These are phyloP conservation scores for Rhodotorula sp. DNA, from an alignment of 1,284 basidiomycete species.

Conservation along the genomic window DNA sequence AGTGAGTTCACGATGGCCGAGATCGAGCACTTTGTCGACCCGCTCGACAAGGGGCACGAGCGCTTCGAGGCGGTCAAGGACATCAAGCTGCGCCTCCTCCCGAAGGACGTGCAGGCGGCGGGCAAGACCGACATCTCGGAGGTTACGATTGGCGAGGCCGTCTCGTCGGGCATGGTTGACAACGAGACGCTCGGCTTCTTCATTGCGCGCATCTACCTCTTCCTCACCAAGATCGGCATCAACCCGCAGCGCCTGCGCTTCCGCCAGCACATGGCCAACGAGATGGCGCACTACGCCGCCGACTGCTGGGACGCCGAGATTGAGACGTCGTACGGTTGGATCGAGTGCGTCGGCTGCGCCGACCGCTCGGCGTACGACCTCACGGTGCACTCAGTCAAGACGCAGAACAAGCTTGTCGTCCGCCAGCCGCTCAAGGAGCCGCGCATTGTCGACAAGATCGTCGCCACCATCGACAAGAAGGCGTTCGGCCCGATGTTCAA, in stretches of 20 bases:
- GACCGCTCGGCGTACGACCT: slow-evolving; percentile 95
- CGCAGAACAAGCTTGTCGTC: slow-evolving; percentile 57
- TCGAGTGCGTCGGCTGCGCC: slow-evolving; percentile 99
- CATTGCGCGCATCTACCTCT: slow-evolving; percentile 86
- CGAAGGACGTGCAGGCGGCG: slow-evolving; percentile 76
- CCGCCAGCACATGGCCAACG: slow-evolving; percentile 94
- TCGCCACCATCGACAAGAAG: slow-evolving; percentile 84
- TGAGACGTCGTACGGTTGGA: slow-evolving; percentile 92
- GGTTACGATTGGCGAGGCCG: slow-evolving; percentile 86
- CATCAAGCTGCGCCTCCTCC: slow-evolving; percentile 73
- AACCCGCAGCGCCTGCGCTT: slow-evolving; percentile 82
- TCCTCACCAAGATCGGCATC: slow-evolving; percentile 90
- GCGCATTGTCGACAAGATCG: slow-evolving; percentile 69
- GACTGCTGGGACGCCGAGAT: slow-evolving; percentile 99
- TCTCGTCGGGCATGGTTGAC: slow-evolving; percentile 78
- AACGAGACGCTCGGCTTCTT: slow-evolving; percentile 99
- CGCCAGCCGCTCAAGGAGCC: slow-evolving; percentile 83
- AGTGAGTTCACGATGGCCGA: slow-evolving; percentile 99
- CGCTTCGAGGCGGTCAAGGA: slow-evolving; percentile 81
- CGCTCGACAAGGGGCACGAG: slow-evolving; percentile 83
- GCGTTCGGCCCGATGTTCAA: slow-evolving; percentile 86
- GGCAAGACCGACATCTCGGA: slow-evolving; percentile 69
- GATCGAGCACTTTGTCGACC: slow-evolving; percentile 99
- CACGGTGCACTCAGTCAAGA: slow-evolving; percentile 60
- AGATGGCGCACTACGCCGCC: slow-evolving; percentile 98